Conservation (phyloP, 2,329 filamentous ascomycete species). For the Talaromyces albobiverticillius region DNA sequence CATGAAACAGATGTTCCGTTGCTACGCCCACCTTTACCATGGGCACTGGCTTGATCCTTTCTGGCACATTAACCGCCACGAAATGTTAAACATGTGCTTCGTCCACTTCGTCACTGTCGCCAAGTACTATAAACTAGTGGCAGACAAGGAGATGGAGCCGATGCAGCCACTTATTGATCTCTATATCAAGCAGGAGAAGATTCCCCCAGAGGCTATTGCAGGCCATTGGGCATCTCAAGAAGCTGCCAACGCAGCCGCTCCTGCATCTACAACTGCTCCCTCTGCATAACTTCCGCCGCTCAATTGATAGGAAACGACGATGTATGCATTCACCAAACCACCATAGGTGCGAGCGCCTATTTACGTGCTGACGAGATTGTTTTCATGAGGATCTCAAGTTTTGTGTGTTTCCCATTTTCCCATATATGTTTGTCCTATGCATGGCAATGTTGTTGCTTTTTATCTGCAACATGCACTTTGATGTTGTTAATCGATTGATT, state of each 20-base stretch:
- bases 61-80: slow-evolving; percentile 69
- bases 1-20: slow-evolving; percentile 97
- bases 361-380: background rate
- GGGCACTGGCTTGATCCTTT: slow-evolving; percentile 85
- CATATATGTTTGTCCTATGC: slow-evolving; percentile 19
- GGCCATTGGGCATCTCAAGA: slow-evolving; percentile 42
- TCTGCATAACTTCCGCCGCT: background rate
- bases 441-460: slow-evolving; percentile 1
- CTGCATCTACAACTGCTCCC: background rate
- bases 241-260: background rate
- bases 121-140: slow-evolving; percentile 77
- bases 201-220: slow-evolving; percentile 64
- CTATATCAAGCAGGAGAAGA: slow-evolving; percentile 83
- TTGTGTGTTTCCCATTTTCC: slow-evolving; percentile 22
- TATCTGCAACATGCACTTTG: background rate
- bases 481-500: slow-evolving; percentile 7
- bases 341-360: slow-evolving; percentile 7
- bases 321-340: background rate
- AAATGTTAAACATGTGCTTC: slow-evolving; percentile 83
- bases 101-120: slow-evolving; percentile 79
- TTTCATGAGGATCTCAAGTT: background rate
- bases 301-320: background rate
- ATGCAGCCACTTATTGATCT: slow-evolving; percentile 94
- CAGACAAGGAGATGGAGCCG: slow-evolving; percentile 86
- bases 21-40: slow-evolving; percentile 97